Evolutionary conservation across 2,329 filamentous ascomycete species (phyloP).

Genomic region (Geoglossum cookeanum): DNA sequence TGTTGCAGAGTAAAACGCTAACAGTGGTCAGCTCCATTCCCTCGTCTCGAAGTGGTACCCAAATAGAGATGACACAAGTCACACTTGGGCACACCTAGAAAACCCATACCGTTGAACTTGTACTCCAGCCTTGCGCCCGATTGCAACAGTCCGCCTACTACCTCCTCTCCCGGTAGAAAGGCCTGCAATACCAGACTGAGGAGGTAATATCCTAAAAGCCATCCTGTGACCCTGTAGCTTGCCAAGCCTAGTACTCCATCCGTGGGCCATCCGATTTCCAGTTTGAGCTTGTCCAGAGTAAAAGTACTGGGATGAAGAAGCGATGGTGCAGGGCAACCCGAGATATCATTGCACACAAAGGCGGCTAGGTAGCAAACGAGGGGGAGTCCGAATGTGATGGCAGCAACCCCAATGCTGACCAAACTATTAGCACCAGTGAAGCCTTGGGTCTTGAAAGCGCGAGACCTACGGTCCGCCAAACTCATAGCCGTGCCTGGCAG

Average conservation of each 20-base stretch:
- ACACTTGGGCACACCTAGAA: not conserved
- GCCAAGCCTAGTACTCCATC: conserved; percentile 51
- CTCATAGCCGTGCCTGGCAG: conserved; percentile 21
- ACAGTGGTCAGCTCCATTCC: conserved; percentile 5
- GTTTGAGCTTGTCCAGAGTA: conserved; percentile 51
- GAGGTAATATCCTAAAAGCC: conserved; percentile 57
- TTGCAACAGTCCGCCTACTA: conserved; percentile 49
- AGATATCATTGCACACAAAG: conserved; percentile 82
- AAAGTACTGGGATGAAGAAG: conserved; percentile 54
- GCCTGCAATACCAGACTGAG: conserved; percentile 57
- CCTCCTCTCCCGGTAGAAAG: conserved; percentile 54
- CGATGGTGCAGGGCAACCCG: conserved; percentile 75
- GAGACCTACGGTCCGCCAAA: conserved; percentile 29
- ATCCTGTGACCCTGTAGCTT: conserved; percentile 49
- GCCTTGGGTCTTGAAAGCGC: not conserved
- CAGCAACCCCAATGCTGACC: conserved; percentile 51
- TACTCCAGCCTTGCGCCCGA: conserved; percentile 63
- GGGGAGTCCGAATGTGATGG: conserved; percentile 65
- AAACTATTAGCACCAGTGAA: conserved; percentile 6
- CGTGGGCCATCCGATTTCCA: conserved; percentile 63
- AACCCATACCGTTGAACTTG: conserved; percentile 48
- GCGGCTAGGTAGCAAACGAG: conserved; percentile 58
- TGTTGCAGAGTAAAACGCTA: conserved; percentile 62
- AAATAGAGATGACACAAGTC: conserved; percentile 5
- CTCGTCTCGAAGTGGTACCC: too few relatives aligned